A percentile compares a stretch with the other conserved stretches of the same genome.
Evolutionary conservation across 1,139 yeast genomes (phyloP).

Genomic region (Scheffersomyces illinoinensis): DNA sequence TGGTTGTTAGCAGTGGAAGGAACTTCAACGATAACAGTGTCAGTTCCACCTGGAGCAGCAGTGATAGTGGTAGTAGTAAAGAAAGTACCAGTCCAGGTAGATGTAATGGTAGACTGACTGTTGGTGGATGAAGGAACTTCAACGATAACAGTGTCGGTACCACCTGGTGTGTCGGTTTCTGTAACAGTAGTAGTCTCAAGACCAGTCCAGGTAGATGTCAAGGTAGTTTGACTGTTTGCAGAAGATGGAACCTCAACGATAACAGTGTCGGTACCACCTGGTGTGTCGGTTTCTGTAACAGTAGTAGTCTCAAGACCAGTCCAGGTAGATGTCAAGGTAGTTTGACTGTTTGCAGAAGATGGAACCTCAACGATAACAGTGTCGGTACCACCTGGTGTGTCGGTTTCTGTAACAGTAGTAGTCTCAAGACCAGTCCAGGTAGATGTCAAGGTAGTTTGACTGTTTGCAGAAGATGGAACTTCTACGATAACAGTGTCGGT

Average conservation of each 20-base stretch:
- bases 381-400: background rate
- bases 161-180: constrained; percentile 7
- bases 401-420: background rate
- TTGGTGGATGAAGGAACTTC: constrained; percentile 8
- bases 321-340: constrained; percentile 6
- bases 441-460: background rate
- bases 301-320: constrained; percentile 10
- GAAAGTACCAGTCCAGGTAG: constrained; percentile 10
- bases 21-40: constrained; percentile 9
- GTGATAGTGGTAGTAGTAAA: constrained; percentile 3
- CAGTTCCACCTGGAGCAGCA: constrained; percentile 5
- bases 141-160: constrained; percentile 9
- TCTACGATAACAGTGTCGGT: no score
- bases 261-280: constrained; percentile 11
- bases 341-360: background rate
- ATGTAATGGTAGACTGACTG: constrained; percentile 1
- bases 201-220: constrained; percentile 7
- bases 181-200: constrained; percentile 6
- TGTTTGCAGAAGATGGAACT: background rate
- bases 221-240: constrained; percentile 7
- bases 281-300: constrained; percentile 5
- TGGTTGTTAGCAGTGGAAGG: constrained; percentile 5
- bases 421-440: background rate
- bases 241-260: constrained; percentile 4
- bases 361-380: background rate